Evolutionary conservation across 192 early-diverging fungal species (phyloP).

Genomic region (Gamsiella multidivaricata): DNA sequence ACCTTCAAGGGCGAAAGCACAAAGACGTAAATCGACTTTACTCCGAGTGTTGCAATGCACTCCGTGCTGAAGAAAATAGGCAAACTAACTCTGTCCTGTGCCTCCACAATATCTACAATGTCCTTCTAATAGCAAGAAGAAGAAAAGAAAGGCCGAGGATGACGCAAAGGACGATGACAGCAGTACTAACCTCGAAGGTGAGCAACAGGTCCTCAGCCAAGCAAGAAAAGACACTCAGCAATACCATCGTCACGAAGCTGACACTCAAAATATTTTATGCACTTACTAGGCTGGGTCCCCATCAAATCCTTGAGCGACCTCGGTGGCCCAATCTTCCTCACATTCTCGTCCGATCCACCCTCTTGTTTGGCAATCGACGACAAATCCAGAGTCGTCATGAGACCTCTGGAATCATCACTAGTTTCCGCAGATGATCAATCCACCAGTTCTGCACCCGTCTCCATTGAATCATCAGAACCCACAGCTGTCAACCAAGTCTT

Average conservation of each 20-base stretch:
- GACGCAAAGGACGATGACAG: constrained; percentile 50
- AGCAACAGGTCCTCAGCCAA: background rate
- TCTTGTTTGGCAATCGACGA: constrained; percentile 64
- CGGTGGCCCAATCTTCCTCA: constrained; percentile 75
- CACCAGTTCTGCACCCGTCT: constrained; percentile 3
- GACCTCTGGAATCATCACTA: constrained; percentile 46
- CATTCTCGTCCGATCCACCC: constrained; percentile 70
- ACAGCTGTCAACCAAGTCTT: constrained; percentile 72
- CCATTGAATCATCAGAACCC: constrained; percentile 60
- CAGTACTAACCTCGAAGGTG: constrained; percentile 41
- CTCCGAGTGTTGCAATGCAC: background rate
- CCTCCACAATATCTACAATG: background rate
- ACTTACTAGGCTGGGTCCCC: constrained; percentile 69
- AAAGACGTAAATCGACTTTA: constrained; percentile 67
- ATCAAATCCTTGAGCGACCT: constrained; percentile 71
- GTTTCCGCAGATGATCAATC: constrained; percentile 20
- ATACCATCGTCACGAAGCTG: no score
- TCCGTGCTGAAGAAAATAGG: background rate
- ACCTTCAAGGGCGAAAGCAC: constrained; percentile 71
- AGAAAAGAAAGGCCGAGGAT: constrained; percentile 65
- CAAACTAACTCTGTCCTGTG: no score
- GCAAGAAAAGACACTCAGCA: no score
- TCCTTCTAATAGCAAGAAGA: constrained; percentile 70
- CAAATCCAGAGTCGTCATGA: constrained; percentile 57
- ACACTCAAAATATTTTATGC: no score